These are phyloP conservation scores for Crithidia mellificae DNA, from an alignment of 208 protist species.

Conservation along the genomic window DNA sequence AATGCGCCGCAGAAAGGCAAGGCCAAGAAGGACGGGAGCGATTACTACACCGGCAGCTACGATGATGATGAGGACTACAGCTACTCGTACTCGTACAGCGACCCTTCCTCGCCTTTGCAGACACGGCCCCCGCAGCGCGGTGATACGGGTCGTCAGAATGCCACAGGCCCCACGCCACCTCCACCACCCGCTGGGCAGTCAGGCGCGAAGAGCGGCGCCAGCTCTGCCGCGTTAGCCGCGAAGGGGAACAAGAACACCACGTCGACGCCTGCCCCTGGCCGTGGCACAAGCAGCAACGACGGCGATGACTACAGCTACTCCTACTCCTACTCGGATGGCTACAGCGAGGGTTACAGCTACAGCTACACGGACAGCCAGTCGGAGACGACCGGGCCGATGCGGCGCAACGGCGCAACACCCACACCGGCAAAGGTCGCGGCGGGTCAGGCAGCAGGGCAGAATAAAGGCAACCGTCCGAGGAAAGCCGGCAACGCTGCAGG, in stretches of 20 bases:
- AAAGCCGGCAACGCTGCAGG: not conserved
- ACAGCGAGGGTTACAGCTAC: constrained; percentile 26
- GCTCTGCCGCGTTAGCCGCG: not conserved
- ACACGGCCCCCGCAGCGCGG: not conserved
- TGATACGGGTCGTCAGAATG: no score
- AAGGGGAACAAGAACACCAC: not conserved
- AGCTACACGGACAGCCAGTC: constrained; percentile 32
- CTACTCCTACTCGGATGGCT: constrained; percentile 24
- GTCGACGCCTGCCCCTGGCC: not conserved
- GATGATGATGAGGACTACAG: constrained; percentile 6
- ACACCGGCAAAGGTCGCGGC: constrained; percentile 8
- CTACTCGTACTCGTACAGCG: constrained; percentile 36
- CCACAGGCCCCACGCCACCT: no score
- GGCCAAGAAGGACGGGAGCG: not conserved
- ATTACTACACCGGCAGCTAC: constrained; percentile 19
- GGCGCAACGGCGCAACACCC: constrained; percentile 1
- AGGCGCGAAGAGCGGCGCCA: not conserved
- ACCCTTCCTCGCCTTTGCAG: constrained; percentile 5
- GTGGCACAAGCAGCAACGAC: not conserved
- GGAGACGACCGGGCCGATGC: constrained; percentile 3
- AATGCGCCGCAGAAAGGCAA: not conserved
- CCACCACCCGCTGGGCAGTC: not conserved
- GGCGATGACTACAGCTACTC: constrained; percentile 30
- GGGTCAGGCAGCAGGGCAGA: no score
- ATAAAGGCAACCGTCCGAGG: not conserved